These are phyloP conservation scores for Brassica napus DNA, from an alignment of 345 rosid species.

Conservation along the genomic window DNA sequence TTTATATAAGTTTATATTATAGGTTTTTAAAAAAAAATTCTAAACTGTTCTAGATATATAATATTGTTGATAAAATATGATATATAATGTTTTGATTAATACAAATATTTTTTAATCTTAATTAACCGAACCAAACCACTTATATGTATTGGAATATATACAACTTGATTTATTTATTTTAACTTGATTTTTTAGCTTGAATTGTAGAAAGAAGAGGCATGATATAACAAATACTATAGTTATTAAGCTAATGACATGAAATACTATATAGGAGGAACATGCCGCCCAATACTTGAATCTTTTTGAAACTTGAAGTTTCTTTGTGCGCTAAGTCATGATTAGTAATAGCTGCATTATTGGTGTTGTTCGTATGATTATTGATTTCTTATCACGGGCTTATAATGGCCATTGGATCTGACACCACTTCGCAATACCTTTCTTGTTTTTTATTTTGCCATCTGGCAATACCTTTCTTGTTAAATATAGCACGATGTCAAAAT, in stretches of 20 bases:
- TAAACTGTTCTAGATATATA: neutral
- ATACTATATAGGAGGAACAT: constrained; percentile 27
- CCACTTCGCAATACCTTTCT: neutral
- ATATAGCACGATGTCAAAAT: neutral
- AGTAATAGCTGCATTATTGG: neutral
- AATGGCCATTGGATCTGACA: constrained; percentile 20
- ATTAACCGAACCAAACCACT: neutral
- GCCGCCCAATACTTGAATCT: constrained; percentile 31
- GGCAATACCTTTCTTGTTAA: neutral
- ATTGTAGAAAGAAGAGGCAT: neutral
- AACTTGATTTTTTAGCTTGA: neutral
- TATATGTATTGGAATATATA: neutral
- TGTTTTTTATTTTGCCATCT: no score
- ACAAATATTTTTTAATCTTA: neutral
- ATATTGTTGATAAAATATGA: neutral
- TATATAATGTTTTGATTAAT: neutral
- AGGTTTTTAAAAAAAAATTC: neutral
- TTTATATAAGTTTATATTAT: neutral
- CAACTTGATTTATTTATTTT: neutral
- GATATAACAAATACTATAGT: neutral
- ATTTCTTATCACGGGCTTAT: neutral
- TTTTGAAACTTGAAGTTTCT: constrained; percentile 28
- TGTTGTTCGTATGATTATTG: neutral
- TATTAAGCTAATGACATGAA: constrained; percentile 12
- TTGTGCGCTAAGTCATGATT: constrained; percentile 29